Percentiles rank a stretch among this genome's conserved stretches.
Evolutionary conservation across 192 early-diverging fungal genomes (phyloP).

Genomic region (Backusella psychrophila): DNA sequence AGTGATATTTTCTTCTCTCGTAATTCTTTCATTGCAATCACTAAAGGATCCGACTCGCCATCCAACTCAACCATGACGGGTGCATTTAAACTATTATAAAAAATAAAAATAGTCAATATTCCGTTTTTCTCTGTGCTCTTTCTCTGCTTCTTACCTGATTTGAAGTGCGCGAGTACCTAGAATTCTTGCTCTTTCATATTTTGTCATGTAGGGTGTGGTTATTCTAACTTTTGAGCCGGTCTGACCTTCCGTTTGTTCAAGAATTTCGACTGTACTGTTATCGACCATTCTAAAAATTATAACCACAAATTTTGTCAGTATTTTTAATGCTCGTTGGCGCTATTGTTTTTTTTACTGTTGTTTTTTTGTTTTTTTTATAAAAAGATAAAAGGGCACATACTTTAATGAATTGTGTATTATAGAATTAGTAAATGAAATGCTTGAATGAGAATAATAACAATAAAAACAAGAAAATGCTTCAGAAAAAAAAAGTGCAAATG

Average conservation of each 20-base stretch:
- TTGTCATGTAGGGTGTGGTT: conserved; percentile 99
- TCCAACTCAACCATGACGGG: conserved; percentile 94
- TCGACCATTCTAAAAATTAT: neutral
- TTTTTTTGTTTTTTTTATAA: no score
- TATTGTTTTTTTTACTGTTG: no score
- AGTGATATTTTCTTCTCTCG: conserved; percentile 91
- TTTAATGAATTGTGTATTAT: neutral
- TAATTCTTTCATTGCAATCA: conserved; percentile 94
- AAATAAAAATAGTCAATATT: neutral
- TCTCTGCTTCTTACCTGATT: conserved; percentile 56
- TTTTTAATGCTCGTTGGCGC: neutral
- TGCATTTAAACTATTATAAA: conserved; percentile 84
- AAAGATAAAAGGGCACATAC: neutral
- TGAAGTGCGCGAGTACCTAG: conserved; percentile 93
- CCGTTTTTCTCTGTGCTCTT: neutral
- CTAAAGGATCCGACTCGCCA: conserved; percentile 90
- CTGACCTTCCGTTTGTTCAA: conserved; percentile 7
- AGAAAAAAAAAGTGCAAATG: neutral
- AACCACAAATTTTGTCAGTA: neutral
- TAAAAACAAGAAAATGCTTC: neutral
- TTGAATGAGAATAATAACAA: neutral
- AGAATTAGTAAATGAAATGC: neutral
- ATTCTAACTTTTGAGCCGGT: conserved; percentile 70
- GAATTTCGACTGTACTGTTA: conserved; percentile 7
- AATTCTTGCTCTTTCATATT: conserved; percentile 92